phyloP scores from a whole-genome alignment of 106 monocot species.

The Platanthera guangdongensis region DNA sequence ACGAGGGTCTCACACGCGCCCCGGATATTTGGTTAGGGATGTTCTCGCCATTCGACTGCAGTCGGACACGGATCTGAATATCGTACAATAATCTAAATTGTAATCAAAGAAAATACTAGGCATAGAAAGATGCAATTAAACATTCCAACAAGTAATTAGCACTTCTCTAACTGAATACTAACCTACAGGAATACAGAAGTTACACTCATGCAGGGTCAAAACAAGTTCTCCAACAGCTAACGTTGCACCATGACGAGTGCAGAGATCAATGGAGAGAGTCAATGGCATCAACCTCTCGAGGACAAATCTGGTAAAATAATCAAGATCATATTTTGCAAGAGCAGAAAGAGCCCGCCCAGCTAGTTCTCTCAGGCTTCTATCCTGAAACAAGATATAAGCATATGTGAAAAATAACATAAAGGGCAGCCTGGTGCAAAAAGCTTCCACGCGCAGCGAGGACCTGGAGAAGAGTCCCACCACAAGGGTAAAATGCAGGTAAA shows the following conservation, averaged over 20 bases:
- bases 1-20: no score
- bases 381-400: constrained; percentile 28
- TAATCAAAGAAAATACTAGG: neutral
- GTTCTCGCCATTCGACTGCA: no score
- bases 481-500: no score
- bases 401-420: constrained; percentile 3
- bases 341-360: constrained; percentile 77
- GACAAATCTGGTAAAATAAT: constrained; percentile 63
- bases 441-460: no score
- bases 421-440: no score
- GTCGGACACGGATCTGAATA: no score
- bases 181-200: constrained; percentile 62
- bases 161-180: constrained; percentile 9
- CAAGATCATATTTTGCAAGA: constrained; percentile 77
- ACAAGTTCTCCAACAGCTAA: constrained; percentile 83
- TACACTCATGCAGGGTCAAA: constrained; percentile 54
- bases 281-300: constrained; percentile 61
- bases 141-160: neutral
- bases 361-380: constrained; percentile 76
- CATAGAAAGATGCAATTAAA: neutral
- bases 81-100: neutral
- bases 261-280: constrained; percentile 85
- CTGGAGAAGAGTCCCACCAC: no score
- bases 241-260: constrained; percentile 95
- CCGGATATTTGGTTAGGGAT: no score